phyloP scores from a whole-genome alignment of 2,329 filamentous ascomycete genomes.

The Diplodia scrobiculata region DNA sequence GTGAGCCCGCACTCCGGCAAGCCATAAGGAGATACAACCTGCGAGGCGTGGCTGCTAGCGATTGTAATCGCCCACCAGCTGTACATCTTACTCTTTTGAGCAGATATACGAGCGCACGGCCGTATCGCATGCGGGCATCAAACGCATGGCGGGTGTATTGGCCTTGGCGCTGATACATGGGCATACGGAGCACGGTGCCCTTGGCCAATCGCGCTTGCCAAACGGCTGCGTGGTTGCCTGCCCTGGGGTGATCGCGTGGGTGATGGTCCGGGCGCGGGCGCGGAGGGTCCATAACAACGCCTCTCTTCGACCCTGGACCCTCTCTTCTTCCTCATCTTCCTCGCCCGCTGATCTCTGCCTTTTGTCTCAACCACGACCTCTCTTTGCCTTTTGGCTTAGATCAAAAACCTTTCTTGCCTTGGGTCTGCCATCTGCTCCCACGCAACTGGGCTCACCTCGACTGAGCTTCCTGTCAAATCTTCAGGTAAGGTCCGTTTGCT shows the following conservation, averaged over 20 bases:
- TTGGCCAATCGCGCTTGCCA: not conserved
- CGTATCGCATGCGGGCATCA: not conserved
- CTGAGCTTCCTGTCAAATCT: not conserved
- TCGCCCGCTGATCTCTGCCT: no score
- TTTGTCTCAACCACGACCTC: no score
- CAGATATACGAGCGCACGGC: no score
- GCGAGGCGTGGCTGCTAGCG: no score
- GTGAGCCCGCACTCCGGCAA: no score
- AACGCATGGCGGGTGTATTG: not conserved
- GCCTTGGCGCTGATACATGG: not conserved
- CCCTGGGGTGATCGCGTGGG: not conserved
- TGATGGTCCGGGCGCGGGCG: not conserved
- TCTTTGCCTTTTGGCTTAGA: not conserved
- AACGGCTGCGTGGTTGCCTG: not conserved
- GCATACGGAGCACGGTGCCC: not conserved
- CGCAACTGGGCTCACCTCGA: not conserved
- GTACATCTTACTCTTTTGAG: no score
- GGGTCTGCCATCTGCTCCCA: no score
- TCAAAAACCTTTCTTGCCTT: not conserved
- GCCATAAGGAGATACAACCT: no score
- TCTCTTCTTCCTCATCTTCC: not conserved
- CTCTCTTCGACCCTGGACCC: not conserved
- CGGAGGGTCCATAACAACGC: not conserved
- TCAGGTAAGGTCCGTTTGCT: not conserved
- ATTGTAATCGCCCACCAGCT: no score